Base-by-base conservation (phyloP, 768 basidiomycete genomes). In the Mycena vitilis region DNA sequence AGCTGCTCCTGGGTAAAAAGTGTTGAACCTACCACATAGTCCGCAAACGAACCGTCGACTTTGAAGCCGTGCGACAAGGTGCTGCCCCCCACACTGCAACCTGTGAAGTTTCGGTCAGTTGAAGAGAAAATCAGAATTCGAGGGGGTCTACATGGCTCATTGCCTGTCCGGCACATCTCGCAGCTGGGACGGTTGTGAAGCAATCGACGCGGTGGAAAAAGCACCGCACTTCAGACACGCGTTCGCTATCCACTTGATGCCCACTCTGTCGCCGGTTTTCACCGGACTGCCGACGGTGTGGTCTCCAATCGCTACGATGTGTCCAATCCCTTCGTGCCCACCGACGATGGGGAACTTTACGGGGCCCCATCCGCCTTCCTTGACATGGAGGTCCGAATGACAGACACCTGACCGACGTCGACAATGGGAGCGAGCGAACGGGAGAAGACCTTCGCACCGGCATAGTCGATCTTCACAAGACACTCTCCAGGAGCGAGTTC, bases 281-380 rank as follows among this genome's bases (percentile, higher is more conserved):
- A 93, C 82, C 74, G 47, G 82, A 80, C 65, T 78, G 20, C 56
- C 78, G 66, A 70, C 66, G 1, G 89, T 88, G 74, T 89, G 81
- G 10, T 83, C 85, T 9, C 88, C 94, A 73, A 96, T 91, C 36
- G 93, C 94, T 22, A 95, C 91, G 52, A 96, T 80, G 49, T 82
- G 80, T 7, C 94, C 94, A 25, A 93, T 88, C 45, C 93, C 94
- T 78, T 94, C 91, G 77, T 95, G 94, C 0, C 94, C 92, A 15
- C 90, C 92, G 59, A 94, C 82, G 44, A 92, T 83, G 1, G 91
- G 91, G 5, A 85, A 75, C 34, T 78, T 82, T 1, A 85, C 76
- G 15, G 83, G 78, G 4, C 85, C 85, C 94, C 93, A 95, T 72
- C 93, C 92, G 25, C 84, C 86, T 37, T 85, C 82, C 74, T 83